A percentile compares a stretch with the other conserved stretches of the same genome.
Conservation (phyloP, 306 rosid species). For the Cicer pinnatifidum region DNA sequence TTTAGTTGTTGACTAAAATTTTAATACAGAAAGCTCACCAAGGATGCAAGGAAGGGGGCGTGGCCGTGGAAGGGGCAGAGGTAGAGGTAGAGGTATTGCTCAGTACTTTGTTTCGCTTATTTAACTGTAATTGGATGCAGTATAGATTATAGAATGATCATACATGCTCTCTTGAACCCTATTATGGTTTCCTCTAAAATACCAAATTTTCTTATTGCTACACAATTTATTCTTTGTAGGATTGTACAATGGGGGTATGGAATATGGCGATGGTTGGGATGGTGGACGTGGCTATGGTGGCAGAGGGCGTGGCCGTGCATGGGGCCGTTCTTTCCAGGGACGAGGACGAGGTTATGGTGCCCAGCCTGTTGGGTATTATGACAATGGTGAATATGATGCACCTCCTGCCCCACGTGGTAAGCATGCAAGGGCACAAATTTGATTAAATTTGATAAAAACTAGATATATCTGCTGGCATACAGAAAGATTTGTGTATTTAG, state of each 20-base stretch:
- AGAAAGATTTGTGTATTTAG: background rate
- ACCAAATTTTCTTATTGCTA: conserved; percentile 15
- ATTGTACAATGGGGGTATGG: conserved; percentile 67
- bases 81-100: conserved; percentile 71
- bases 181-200: conserved; percentile 10
- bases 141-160: background rate
- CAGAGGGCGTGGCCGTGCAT: conserved; percentile 73
- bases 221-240: conserved; percentile 47
- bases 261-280: conserved; percentile 81
- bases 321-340: conserved; percentile 64
- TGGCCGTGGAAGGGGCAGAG: conserved; percentile 80
- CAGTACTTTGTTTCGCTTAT: conserved; percentile 33
- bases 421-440: conserved; percentile 34
- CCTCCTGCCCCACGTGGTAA: conserved; percentile 71
- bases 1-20: conserved; percentile 29
- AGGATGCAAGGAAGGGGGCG: conserved; percentile 62
- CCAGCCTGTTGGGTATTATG: conserved; percentile 61
- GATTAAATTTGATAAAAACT: background rate
- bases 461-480: background rate
- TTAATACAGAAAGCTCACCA: conserved; percentile 69
- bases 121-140: conserved; percentile 16
- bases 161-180: background rate
- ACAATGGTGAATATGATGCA: conserved; percentile 68
- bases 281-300: conserved; percentile 76
- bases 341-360: conserved; percentile 69